Base-by-base conservation (phyloP, 164 flowering plant genomes). In the Sedum album region DNA sequence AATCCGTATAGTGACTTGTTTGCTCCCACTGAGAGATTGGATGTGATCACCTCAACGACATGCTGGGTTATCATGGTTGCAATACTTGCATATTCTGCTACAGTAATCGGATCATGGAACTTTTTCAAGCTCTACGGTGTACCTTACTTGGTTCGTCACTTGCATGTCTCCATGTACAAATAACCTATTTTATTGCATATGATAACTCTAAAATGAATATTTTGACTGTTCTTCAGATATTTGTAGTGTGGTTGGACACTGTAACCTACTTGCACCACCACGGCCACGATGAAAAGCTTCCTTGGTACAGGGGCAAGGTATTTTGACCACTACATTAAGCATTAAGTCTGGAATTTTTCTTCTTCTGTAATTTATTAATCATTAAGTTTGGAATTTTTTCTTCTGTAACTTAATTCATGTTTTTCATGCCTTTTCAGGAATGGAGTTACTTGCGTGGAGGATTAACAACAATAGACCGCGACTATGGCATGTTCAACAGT, bases 401-500 rank as follows among this genome's bases (percentile, higher is more conserved):
- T 44, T 9, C 11, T 13, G 17, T 15, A 15, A 4, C 15, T 13
- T 17, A 15, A 44, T 44, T 7, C 48, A 44, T 18, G 15, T 13
- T 15, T 44, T 44, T 15, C 35, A 1, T 33, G 18, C 35, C 6
- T 23, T 67, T 42, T 35, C 81, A 89, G 97, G 97, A 93, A 81
- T 93, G 98, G 98, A 91, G 78, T 69, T 93, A 91, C 68, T 68
- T 93, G 41, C 78, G 98, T 23, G 98, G 98, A 74, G 98, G 90
- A 33, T 84, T 93, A 6, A 91, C 98, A 7, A 93, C 98, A 1
- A 70, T 89, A 4, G 98, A 93, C 73, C 85, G 88, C 26, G 98
- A 90, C 33, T 93, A 93, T 31, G 98, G 98, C 51, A 44, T 73
- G 80, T 72, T 93, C 69, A 93, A 93, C 72, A 82, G 80, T 73